A percentile compares a stretch with the other conserved stretches of the same genome.
phyloP scores from a whole-genome alignment of 2,329 filamentous ascomycete genomes.

The Alternaria postmessia region DNA sequence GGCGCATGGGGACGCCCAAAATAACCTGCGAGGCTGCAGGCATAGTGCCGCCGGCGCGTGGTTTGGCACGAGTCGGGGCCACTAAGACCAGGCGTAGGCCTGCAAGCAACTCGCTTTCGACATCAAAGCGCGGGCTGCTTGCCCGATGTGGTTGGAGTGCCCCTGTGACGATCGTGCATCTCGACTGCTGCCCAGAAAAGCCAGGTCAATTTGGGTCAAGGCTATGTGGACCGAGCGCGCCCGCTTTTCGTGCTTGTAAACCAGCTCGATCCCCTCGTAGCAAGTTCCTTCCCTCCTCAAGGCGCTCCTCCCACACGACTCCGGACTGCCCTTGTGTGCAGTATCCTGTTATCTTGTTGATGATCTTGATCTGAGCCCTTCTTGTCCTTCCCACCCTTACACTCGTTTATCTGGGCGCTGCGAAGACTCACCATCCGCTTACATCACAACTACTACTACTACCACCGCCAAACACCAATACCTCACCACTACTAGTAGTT shows the following conservation, averaged over 20 bases:
- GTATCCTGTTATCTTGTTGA: slow-evolving; percentile 16
- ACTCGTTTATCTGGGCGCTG: slow-evolving; percentile 36
- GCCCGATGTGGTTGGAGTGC: slow-evolving; percentile 22
- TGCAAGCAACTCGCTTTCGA: slow-evolving; percentile 20
- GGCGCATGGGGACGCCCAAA: slow-evolving; percentile 33
- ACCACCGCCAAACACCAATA: slow-evolving; percentile 13
- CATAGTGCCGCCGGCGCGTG: slow-evolving; percentile 12
- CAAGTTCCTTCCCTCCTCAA: slow-evolving; percentile 16
- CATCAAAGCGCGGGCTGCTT: slow-evolving; percentile 19
- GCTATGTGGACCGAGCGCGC: slow-evolving; percentile 21
- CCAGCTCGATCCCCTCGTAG: slow-evolving; percentile 29
- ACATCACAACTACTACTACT: background rate
- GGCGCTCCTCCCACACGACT: slow-evolving; percentile 25
- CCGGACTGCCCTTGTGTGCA: slow-evolving; percentile 33
- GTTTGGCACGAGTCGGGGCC: slow-evolving; percentile 12
- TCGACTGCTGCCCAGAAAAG: slow-evolving; percentile 9
- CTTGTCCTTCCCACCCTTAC: slow-evolving; percentile 29
- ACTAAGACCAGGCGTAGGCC: slow-evolving; percentile 15
- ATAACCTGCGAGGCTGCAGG: slow-evolving; percentile 27
- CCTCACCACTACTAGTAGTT: slow-evolving; percentile 19
- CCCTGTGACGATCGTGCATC: slow-evolving; percentile 35
- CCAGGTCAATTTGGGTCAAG: slow-evolving; percentile 10
- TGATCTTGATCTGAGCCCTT: slow-evolving; percentile 24
- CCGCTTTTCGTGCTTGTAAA: slow-evolving; percentile 34
- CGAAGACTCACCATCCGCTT: slow-evolving; percentile 1